Conservation (phyloP, 2,329 filamentous ascomycete genomes). For the Penicillium frequentans region DNA sequence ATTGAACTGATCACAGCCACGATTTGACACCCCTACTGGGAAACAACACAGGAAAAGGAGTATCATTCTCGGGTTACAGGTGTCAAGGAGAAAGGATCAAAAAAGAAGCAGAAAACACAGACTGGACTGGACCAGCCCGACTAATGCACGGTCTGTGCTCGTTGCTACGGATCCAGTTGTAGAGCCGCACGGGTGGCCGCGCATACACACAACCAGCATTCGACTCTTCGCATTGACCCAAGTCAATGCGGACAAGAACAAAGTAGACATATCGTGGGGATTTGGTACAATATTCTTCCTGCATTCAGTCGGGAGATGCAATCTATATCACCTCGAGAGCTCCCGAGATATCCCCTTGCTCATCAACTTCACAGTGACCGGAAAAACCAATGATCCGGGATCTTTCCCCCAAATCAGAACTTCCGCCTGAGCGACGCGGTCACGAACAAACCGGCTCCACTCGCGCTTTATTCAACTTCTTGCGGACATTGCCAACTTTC, state of each 20-base stretch:
- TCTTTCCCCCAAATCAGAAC: constrained; percentile 15
- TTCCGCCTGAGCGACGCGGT: constrained; percentile 28
- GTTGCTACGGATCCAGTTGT: constrained; percentile 17
- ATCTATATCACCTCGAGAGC: neutral
- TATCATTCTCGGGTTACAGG: neutral
- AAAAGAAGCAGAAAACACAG: neutral
- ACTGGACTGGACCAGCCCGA: neutral
- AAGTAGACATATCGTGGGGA: neutral
- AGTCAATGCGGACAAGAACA: neutral
- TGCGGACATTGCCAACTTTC: constrained; percentile 7
- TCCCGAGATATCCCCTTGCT: constrained; percentile 12
- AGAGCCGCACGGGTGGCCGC: constrained; percentile 17
- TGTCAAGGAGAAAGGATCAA: neutral
- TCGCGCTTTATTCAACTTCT: constrained; percentile 12
- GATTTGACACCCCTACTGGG: neutral
- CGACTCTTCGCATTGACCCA: neutral
- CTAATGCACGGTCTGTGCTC: neutral
- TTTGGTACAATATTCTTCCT: neutral
- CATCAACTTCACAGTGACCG: constrained; percentile 16
- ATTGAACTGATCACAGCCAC: neutral
- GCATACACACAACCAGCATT: neutral
- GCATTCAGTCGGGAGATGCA: neutral
- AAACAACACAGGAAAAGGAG: neutral
- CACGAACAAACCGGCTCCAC: constrained; percentile 23
- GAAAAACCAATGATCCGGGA: constrained; percentile 35